Evolutionary conservation across 306 rosid genomes (phyloP).

Genomic region (Trichosanthes cucumerina): DNA sequence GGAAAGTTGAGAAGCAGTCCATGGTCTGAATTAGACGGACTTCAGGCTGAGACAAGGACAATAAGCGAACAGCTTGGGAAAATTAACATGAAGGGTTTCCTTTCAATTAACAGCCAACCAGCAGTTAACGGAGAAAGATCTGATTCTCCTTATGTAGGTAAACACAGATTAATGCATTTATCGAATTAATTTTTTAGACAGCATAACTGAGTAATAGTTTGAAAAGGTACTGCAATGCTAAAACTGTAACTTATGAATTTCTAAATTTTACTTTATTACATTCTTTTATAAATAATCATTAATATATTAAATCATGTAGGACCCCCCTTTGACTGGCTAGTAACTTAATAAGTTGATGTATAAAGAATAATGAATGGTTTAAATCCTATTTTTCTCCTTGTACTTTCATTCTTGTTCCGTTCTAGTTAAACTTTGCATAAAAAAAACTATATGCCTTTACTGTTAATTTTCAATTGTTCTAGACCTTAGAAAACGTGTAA

Average conservation of each 20-base stretch:
- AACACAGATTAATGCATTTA: constrained; percentile 17
- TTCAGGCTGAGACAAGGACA: constrained; percentile 83
- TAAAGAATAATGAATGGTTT: neutral
- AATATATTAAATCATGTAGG: neutral
- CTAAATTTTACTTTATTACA: neutral
- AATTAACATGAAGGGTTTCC: constrained; percentile 68
- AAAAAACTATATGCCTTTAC: neutral
- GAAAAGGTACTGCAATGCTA: neutral
- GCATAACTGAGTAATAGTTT: neutral
- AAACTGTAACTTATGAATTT: neutral
- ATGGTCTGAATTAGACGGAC: constrained; percentile 95
- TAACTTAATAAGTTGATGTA: neutral
- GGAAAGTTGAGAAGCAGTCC: constrained; percentile 92
- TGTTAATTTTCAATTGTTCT: no score
- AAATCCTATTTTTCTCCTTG: neutral
- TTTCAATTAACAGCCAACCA: constrained; percentile 96
- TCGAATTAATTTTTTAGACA: neutral
- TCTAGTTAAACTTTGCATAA: neutral
- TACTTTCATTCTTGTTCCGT: neutral
- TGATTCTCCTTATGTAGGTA: constrained; percentile 76
- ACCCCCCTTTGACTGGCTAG: neutral
- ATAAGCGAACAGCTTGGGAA: constrained; percentile 70
- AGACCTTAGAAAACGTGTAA: neutral
- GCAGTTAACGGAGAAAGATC: constrained; percentile 87
- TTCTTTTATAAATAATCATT: neutral